Evolutionary conservation across 2,329 filamentous ascomycete genomes (phyloP).

Genomic region (Phymatotrichopsis omnivora): DNA sequence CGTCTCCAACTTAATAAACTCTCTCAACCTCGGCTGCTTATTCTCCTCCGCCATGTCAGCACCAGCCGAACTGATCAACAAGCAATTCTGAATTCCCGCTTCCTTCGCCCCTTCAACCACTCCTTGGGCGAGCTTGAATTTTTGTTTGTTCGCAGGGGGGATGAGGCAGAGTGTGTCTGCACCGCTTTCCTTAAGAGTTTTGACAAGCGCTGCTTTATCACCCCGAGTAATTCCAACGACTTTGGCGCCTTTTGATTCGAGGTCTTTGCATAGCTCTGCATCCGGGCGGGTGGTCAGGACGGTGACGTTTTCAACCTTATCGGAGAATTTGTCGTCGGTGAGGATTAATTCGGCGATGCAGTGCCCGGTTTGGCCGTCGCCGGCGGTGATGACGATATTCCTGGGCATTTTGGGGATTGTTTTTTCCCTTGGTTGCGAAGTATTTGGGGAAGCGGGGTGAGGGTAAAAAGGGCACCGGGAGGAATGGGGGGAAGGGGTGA

Average conservation of each 20-base stretch:
- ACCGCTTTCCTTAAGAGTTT: conserved; percentile 37
- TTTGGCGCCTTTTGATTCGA: conserved; percentile 37
- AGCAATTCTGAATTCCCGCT: conserved; percentile 40
- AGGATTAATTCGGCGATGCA: conserved; percentile 44
- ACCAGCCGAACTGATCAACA: conserved; percentile 42
- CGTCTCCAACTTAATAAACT: conserved; percentile 44
- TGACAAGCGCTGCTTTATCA: conserved; percentile 36
- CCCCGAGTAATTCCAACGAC: conserved; percentile 40
- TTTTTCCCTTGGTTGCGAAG: too few species aligned
- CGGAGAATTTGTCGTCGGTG: conserved; percentile 38
- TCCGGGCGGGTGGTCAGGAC: conserved; percentile 39
- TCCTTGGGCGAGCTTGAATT: conserved; percentile 41
- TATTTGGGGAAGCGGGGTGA: background rate
- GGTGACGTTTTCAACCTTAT: conserved; percentile 37
- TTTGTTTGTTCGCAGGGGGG: conserved; percentile 41
- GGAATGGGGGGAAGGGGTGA: background rate
- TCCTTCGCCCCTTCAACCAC: conserved; percentile 40
- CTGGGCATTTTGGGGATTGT: conserved; percentile 37
- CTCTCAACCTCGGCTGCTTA: conserved; percentile 42
- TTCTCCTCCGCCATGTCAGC: conserved; percentile 43
- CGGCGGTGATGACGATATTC: conserved; percentile 42
- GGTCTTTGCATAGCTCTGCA: conserved; percentile 36
- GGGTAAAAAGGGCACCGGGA: background rate
- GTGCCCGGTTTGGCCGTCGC: conserved; percentile 44
- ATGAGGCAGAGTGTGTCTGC: conserved; percentile 44